Conservation (phyloP, 495 filamentous ascomycete species). For the Podospora bellae-mahoneyi region DNA sequence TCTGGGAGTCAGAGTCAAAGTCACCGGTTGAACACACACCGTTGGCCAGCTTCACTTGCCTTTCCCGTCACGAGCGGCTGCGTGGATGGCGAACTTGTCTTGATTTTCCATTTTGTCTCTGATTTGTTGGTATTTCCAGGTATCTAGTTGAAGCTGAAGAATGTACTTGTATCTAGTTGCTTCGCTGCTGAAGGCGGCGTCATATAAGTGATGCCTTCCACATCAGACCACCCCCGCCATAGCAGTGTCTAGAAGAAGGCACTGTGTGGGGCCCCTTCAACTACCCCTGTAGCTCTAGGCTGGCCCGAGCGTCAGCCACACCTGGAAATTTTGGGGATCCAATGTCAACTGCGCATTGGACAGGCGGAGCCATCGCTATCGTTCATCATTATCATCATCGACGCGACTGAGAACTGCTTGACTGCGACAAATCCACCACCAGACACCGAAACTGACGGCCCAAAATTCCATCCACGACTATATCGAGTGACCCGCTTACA, state of each 20-base stretch:
- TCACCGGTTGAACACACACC: slow-evolving; percentile 2
- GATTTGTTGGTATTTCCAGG: background rate
- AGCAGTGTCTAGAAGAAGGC: slow-evolving; percentile 2
- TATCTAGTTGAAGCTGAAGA: too few species aligned
- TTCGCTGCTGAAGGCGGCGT: slow-evolving; percentile 15
- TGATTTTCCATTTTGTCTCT: slow-evolving; percentile 26
- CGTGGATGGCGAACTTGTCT: slow-evolving; percentile 77
- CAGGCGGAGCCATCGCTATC: slow-evolving; percentile 19
- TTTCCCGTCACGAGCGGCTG: slow-evolving; percentile 82
- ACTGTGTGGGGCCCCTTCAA: background rate
- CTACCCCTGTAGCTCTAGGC: background rate
- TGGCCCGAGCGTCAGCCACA: slow-evolving; percentile 33
- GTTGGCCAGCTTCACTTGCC: slow-evolving; percentile 49
- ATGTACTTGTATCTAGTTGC: background rate
- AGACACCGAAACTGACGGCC: background rate
- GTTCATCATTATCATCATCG: slow-evolving; percentile 10
- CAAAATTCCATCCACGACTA: background rate
- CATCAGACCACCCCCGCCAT: slow-evolving; percentile 17
- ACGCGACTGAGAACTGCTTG: slow-evolving; percentile 5
- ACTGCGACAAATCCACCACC: background rate
- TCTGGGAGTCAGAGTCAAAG: slow-evolving; percentile 14
- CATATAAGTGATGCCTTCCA: slow-evolving; percentile 37
- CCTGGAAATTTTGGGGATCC: slow-evolving; percentile 17
- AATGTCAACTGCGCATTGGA: background rate
- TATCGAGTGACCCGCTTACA: background rate